Conservation (phyloP, 805 yeast genomes). For the Barnettozyma vustinii region DNA sequence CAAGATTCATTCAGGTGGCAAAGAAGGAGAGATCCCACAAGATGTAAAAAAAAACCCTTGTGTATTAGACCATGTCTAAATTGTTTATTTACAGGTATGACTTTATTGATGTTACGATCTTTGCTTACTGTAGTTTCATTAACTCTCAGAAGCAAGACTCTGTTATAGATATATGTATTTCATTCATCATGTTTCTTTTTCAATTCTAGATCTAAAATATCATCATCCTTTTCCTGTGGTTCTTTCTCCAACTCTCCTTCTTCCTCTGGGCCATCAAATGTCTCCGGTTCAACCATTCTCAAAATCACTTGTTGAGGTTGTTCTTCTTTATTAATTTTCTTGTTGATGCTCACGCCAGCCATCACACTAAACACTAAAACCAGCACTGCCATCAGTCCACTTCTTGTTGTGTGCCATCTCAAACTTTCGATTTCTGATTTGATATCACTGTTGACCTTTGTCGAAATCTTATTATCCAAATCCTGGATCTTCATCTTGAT, state of each 20-base stretch:
- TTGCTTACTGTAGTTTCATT: too few species aligned
- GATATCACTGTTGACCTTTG: slow-evolving; percentile 74
- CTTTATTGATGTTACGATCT: too few species aligned
- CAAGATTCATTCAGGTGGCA: slow-evolving; percentile 52
- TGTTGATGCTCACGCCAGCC: slow-evolving; percentile 42
- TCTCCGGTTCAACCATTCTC: slow-evolving; percentile 28
- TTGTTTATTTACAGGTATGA: too few species aligned
- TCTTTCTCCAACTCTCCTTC: slow-evolving; percentile 8
- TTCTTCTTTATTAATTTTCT: slow-evolving; percentile 28
- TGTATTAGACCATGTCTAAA: too few species aligned
- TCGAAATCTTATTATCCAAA: slow-evolving; percentile 76
- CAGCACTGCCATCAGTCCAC: slow-evolving; percentile 76
- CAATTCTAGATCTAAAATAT: slow-evolving; percentile 3
- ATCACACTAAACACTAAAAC: slow-evolving; percentile 58
- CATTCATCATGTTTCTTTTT: slow-evolving; percentile 4
- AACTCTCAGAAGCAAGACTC: too few species aligned
- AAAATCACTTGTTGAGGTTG: slow-evolving; percentile 31
- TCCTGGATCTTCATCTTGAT: slow-evolving; percentile 72
- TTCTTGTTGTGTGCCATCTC: slow-evolving; percentile 89
- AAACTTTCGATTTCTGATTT: slow-evolving; percentile 82
- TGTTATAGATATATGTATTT: too few species aligned
- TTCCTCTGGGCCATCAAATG: slow-evolving; percentile 21
- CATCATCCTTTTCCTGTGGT: background rate
- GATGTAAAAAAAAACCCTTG: slow-evolving; percentile 32
- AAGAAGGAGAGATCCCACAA: slow-evolving; percentile 56